phyloP scores from a whole-genome alignment of 768 basidiomycete species.

The Lactifluus pinguis region DNA sequence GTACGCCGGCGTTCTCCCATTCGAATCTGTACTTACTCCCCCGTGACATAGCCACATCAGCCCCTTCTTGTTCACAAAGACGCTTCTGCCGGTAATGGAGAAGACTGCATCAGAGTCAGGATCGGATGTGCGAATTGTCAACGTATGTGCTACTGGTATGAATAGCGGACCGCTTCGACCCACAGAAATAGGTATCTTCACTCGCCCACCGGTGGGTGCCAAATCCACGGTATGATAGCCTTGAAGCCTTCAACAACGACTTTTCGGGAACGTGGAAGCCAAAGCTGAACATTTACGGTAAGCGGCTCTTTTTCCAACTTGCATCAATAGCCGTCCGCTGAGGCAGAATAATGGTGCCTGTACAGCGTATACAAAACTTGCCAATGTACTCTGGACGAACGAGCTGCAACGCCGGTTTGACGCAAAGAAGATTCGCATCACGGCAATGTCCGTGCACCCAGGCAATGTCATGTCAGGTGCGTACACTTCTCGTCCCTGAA shows the following conservation, averaged over 20 bases:
- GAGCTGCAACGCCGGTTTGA: slow-evolving; percentile 42
- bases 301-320: not conserved
- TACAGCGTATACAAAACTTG: slow-evolving; percentile 44
- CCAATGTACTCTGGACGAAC: slow-evolving; percentile 39
- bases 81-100: slow-evolving; percentile 43
- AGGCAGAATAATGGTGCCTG: not conserved
- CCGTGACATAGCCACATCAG: slow-evolving; percentile 37
- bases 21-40: not conserved
- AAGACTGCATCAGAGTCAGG: slow-evolving; percentile 38
- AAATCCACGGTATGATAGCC: slow-evolving; percentile 13
- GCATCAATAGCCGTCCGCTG: not conserved
- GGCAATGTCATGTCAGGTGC: slow-evolving; percentile 33
- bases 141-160: slow-evolving; percentile 30
- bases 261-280: slow-evolving; percentile 16
- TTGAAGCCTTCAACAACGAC: slow-evolving; percentile 25
- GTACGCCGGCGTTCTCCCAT: slow-evolving; percentile 22
- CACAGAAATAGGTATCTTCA: slow-evolving; percentile 17
- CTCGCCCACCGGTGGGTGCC: not conserved
- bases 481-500: not conserved
- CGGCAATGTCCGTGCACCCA: slow-evolving; percentile 34
- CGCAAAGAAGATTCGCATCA: slow-evolving; percentile 30
- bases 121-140: slow-evolving; percentile 53
- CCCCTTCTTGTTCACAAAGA: slow-evolving; percentile 46
- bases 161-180: not conserved
- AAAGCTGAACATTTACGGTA: slow-evolving; percentile 20